A percentile compares a stretch with the other conserved stretches of the same genome.
Evolutionary conservation across 2,329 filamentous ascomycete species (phyloP).

Genomic region (Diaporthe sp.): DNA sequence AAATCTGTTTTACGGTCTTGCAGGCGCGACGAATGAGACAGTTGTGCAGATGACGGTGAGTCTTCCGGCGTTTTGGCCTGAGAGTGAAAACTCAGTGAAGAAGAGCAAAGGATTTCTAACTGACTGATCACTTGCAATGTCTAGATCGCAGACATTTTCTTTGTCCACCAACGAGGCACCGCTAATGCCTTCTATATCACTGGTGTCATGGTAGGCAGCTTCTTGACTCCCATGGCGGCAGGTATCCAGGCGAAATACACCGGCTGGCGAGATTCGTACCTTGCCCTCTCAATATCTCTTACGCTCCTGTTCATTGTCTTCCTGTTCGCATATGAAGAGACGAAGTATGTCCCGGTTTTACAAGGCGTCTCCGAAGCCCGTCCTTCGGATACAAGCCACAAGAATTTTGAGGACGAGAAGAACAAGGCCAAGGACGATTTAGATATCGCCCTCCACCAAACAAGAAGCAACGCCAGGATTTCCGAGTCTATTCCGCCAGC

Average conservation of each 20-base stretch:
- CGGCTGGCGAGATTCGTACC: slow-evolving; percentile 4
- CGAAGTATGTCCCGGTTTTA: background rate
- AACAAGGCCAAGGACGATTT: background rate
- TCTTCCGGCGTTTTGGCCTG: background rate
- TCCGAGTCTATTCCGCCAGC: background rate
- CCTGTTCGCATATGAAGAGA: slow-evolving; percentile 6
- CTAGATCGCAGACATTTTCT: slow-evolving; percentile 36
- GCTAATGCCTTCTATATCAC: slow-evolving; percentile 18
- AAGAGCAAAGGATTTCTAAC: background rate
- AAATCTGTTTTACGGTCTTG: slow-evolving; percentile 9
- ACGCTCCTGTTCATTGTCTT: slow-evolving; percentile 3
- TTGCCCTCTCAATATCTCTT: background rate
- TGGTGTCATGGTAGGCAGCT: slow-evolving; percentile 15
- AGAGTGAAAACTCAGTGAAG: too few relatives aligned
- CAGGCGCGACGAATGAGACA: slow-evolving; percentile 12
- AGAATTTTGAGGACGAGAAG: background rate
- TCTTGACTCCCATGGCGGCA: slow-evolving; percentile 23
- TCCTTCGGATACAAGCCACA: background rate
- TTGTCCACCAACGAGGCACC: slow-evolving; percentile 36
- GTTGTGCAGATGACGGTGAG: slow-evolving; percentile 20
- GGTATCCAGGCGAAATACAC: slow-evolving; percentile 18
- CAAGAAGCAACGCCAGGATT: background rate
- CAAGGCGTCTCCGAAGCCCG: background rate
- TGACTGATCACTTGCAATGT: background rate
- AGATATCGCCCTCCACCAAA: background rate